Conservation (phyloP, 139 green algal genomes). For the Coccomyxa sp. region DNA sequence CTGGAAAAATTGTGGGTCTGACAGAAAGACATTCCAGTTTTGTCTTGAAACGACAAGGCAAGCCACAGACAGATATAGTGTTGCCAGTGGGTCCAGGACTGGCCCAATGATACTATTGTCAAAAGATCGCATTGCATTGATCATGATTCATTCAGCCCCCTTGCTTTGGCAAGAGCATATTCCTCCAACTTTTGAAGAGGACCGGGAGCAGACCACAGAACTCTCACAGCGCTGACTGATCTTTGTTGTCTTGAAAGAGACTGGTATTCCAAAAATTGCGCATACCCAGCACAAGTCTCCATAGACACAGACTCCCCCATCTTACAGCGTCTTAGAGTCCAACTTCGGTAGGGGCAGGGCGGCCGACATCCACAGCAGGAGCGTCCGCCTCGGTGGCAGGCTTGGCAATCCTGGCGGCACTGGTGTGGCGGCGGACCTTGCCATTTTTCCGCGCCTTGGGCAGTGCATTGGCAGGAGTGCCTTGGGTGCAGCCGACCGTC, state of each 20-base stretch:
- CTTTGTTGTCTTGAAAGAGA: neutral
- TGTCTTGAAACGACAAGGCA: too few species aligned
- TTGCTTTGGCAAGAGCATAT: too few species aligned
- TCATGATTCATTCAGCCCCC: too few species aligned
- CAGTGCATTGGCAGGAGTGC: neutral
- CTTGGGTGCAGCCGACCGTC: neutral
- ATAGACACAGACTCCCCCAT: neutral
- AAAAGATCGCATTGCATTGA: too few species aligned
- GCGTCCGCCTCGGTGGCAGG: neutral
- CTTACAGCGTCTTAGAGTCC: neutral
- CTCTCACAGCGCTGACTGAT: too few species aligned
- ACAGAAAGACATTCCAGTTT: too few species aligned
- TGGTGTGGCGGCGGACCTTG: neutral
- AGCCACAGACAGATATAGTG: too few species aligned
- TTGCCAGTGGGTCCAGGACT: too few species aligned
- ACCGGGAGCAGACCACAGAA: neutral
- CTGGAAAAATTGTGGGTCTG: too few species aligned
- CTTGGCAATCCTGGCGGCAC: neutral
- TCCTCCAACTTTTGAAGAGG: neutral
- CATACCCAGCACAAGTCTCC: neutral
- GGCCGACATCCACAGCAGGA: neutral
- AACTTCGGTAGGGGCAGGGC: neutral
- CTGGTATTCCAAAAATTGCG: neutral
- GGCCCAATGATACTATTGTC: too few species aligned
- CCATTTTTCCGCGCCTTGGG: neutral